Percentiles rank a stretch among this genome's conserved stretches.
Conservation (phyloP, 208 protist species). For the Angomonas desouzai region DNA sequence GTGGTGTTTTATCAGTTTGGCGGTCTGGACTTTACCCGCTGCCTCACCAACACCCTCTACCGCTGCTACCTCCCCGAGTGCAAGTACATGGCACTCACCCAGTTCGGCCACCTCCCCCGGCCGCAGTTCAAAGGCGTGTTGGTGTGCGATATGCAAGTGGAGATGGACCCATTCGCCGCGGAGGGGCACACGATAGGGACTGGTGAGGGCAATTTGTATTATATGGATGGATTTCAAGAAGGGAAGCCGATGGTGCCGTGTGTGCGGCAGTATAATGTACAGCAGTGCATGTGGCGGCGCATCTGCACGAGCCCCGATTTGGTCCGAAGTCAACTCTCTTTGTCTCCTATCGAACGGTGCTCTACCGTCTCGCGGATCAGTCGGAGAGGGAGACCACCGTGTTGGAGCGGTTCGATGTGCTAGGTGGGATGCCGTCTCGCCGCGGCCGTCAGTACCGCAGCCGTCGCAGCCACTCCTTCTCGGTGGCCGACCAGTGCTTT, state of each 20-base stretch:
- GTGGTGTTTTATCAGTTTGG: conserved; percentile 44
- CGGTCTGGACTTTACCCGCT: conserved; percentile 33
- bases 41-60: conserved; percentile 35
- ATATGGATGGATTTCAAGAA: conserved; percentile 48
- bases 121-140: conserved; percentile 48
- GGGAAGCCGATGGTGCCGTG: conserved; percentile 36
- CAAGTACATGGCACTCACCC: conserved; percentile 33
- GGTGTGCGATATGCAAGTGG: conserved; percentile 39
- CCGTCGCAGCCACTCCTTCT: conserved; percentile 40
- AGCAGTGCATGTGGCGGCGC: conserved; percentile 34
- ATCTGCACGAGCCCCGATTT: conserved; percentile 43
- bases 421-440: conserved; percentile 43
- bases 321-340: conserved; percentile 34
- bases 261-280: conserved; percentile 37
- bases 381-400: conserved; percentile 1
- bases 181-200: conserved; percentile 14
- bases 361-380: neutral
- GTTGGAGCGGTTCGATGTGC: conserved; percentile 36
- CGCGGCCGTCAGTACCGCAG: conserved; percentile 38
- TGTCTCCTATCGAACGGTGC: conserved; percentile 11
- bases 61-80: conserved; percentile 36
- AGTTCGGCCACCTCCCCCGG: conserved; percentile 40
- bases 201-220: conserved; percentile 33
- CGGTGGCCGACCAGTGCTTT: conserved; percentile 25
- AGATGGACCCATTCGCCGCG: conserved; percentile 19